These are phyloP conservation scores for Moniliophthora roreri DNA, from an alignment of 1,284 basidiomycete species.

Conservation along the genomic window DNA sequence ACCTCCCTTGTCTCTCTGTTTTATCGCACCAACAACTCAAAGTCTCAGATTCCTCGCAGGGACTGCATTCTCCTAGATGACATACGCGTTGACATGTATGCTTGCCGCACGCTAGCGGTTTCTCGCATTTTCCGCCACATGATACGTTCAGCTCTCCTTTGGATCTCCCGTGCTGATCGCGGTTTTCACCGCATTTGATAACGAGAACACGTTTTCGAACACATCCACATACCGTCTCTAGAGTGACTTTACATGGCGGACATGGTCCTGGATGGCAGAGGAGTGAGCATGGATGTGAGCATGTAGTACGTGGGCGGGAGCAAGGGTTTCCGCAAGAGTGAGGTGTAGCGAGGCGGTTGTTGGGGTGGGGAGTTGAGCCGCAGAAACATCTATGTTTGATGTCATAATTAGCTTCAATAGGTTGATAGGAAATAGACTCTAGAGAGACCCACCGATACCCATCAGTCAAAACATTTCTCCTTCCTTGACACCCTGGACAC, in stretches of 20 bases:
- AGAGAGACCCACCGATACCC: slow-evolving; percentile 59
- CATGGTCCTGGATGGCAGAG: slow-evolving; percentile 55
- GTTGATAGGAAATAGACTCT: neutral
- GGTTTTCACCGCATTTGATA: slow-evolving; percentile 57
- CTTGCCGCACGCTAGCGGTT: slow-evolving; percentile 63
- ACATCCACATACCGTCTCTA: slow-evolving; percentile 64
- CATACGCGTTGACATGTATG: slow-evolving; percentile 65
- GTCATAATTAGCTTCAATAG: slow-evolving; percentile 4
- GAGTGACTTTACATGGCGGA: slow-evolving; percentile 52
- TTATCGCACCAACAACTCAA: slow-evolving; percentile 80
- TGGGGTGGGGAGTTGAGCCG: slow-evolving; percentile 69
- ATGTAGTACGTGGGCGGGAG: slow-evolving; percentile 63
- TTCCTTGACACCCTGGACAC: slow-evolving; percentile 86
- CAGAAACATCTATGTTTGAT: slow-evolving; percentile 85
- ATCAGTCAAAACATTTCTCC: slow-evolving; percentile 61
- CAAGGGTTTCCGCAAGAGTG: slow-evolving; percentile 86
- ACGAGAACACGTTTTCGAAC: slow-evolving; percentile 54
- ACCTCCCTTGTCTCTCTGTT: slow-evolving; percentile 56
- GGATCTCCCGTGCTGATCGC: neutral
- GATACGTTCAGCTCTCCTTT: slow-evolving; percentile 43
- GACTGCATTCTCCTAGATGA: slow-evolving; percentile 71
- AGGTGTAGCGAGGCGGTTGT: slow-evolving; percentile 70
- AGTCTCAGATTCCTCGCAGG: slow-evolving; percentile 56
- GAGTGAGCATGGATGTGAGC: slow-evolving; percentile 81
- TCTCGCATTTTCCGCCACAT: slow-evolving; percentile 68